These are phyloP conservation scores for Mycothermus thermophilus DNA, from an alignment of 495 filamentous ascomycete genomes.

Conservation along the genomic window DNA sequence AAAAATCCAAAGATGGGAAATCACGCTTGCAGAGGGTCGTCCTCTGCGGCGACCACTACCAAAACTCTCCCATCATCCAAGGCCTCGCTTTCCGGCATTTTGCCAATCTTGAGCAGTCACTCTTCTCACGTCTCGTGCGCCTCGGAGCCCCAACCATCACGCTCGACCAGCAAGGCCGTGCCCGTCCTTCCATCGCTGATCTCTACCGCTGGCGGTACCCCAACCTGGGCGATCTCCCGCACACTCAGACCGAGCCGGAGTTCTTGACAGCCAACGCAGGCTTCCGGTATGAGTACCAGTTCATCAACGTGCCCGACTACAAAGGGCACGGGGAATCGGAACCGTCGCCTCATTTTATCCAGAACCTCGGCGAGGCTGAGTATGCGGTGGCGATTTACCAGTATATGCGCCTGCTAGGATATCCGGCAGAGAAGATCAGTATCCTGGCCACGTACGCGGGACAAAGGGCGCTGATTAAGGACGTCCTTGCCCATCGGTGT, in stretches of 20 bases:
- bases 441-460: conserved; percentile 92
- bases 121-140: conserved; percentile 82
- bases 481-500: conserved; percentile 80
- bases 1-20: conserved; percentile 62
- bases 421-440: conserved; percentile 79
- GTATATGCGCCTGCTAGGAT: conserved; percentile 95
- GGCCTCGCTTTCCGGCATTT: conserved; percentile 93
- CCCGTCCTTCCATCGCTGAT: conserved; percentile 70
- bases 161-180: conserved; percentile 86
- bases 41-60: conserved; percentile 86
- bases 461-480: conserved; percentile 79
- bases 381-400: conserved; percentile 91
- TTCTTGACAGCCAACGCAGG: conserved; percentile 81
- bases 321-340: conserved; percentile 81
- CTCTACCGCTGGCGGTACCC: conserved; percentile 93
- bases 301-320: conserved; percentile 91
- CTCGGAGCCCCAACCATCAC: conserved; percentile 80
- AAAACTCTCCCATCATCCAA: conserved; percentile 93
- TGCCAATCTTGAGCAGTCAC: conserved; percentile 86
- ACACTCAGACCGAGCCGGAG: conserved; percentile 50
- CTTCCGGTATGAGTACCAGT: conserved; percentile 88
- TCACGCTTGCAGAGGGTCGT: conserved; percentile 75
- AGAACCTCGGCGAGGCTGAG: conserved; percentile 94
- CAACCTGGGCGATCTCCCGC: conserved; percentile 62
- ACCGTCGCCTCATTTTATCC: conserved; percentile 90